Percentiles rank a stretch among this genome's conserved stretches.
phyloP scores from a whole-genome alignment of 495 filamentous ascomycete genomes.

The Penicillium pulvis region DNA sequence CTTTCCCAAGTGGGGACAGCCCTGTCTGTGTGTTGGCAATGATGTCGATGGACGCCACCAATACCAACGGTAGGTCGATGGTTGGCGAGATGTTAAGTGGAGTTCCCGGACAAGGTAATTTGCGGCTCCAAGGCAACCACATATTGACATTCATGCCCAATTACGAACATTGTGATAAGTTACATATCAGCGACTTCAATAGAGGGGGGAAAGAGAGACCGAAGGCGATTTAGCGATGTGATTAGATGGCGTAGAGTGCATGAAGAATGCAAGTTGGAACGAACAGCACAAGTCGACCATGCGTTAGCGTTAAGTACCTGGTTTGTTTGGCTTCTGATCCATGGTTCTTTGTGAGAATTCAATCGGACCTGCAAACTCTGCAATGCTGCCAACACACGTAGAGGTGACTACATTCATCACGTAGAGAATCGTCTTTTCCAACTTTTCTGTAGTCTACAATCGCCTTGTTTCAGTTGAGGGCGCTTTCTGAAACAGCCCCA shows the following conservation, averaged over 20 bases:
- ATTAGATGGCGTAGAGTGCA: background rate
- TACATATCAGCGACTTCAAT: background rate
- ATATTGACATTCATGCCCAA: background rate
- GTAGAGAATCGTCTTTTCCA: background rate
- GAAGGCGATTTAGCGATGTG: background rate
- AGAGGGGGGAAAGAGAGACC: background rate
- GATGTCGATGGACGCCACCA: constrained; percentile 22
- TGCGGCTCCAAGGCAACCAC: constrained; percentile 32
- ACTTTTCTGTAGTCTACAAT: constrained; percentile 3
- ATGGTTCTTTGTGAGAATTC: constrained; percentile 11
- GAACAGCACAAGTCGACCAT: background rate
- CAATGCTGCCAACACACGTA: background rate
- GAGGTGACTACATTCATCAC: background rate
- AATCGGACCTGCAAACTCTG: constrained; percentile 1
- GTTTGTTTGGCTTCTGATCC: background rate
- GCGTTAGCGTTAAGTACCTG: background rate
- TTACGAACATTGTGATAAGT: too few species aligned
- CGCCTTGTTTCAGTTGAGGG: constrained; percentile 30
- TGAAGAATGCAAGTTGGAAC: background rate
- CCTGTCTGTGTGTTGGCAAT: constrained; percentile 21
- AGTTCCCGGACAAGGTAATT: constrained; percentile 12
- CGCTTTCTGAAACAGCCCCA: constrained; percentile 39
- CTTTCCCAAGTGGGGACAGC: constrained; percentile 5
- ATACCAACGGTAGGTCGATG: constrained; percentile 1
- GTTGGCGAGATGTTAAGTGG: constrained; percentile 16